Base-by-base conservation (phyloP, 1,284 basidiomycete species). In the Cystobasidiaceae sp. region DNA sequence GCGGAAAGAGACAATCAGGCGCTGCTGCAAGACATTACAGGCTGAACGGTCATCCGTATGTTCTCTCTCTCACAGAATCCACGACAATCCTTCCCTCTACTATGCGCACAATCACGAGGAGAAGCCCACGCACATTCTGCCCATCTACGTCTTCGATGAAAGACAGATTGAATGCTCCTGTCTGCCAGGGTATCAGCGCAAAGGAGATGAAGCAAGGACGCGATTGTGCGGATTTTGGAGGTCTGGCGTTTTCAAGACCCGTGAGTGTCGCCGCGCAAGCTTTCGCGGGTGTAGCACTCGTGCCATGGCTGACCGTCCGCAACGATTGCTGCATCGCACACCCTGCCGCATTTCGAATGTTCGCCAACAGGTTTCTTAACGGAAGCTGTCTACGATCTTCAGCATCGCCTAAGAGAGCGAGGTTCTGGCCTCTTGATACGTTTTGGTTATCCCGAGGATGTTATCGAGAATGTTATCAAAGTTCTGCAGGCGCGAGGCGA, bases 71-170 rank as follows among this genome's bases (percentile, higher is more conserved):
- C n/a, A 43, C 61, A 55, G 61, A 13, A 48, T 48, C 21, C 52
- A 46, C 34, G 61, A 56, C 51, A 49, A 56, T 23, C 41, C 50
- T 27, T 45, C 51, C 8, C 61, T 48, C 41, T 55, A 64, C 61
- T 56, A 56, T 17, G 51, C 61, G 39, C 52, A 64, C 32, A 33
- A 64, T 64, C 37, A 60, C 7, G 54, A 71, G 54, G 63, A 71
- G 51, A 67, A 73, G 34, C 69, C 77, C 34, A 80, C 79, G 8
- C 78, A 81, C 61, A 76, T 83, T 58, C 73, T 84, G 3, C 82
- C 82, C 1, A 70, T 83, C 49, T 83, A 79, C 72, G 80, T 82
- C 61, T 81, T 82, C 57, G 81, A 82, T 68, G 80, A 81, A 57
- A 75, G 79, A 6, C 78, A 80, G 67, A 72, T 83, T 60, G 82